Conservation (phyloP, 176 grass and related monocot genomes). For the Sorghum bicolor region DNA sequence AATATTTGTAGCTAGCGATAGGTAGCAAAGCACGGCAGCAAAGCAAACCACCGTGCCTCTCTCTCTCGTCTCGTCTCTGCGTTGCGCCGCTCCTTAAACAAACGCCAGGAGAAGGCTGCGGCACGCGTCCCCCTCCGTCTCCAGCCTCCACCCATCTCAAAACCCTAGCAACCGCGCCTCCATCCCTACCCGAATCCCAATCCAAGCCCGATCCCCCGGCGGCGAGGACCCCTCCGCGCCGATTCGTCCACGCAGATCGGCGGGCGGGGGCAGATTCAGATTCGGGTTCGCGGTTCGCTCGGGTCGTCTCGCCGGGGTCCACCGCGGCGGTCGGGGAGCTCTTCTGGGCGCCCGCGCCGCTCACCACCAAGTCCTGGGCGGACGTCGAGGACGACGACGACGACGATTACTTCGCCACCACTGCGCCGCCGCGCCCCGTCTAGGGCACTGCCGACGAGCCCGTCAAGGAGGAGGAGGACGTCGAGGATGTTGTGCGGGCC, state of each 20-base stretch:
- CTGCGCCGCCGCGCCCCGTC: conserved; percentile 63
- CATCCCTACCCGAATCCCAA: background rate
- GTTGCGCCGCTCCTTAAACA: background rate
- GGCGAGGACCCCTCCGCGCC: background rate
- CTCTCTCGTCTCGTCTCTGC: background rate
- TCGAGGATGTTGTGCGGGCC: conserved; percentile 34
- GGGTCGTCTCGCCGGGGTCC: background rate
- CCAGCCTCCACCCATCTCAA: conserved; percentile 27
- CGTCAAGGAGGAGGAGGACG: conserved; percentile 19
- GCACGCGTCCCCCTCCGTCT: background rate
- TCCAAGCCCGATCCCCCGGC: background rate
- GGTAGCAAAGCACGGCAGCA: background rate
- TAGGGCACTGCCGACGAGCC: conserved; percentile 37
- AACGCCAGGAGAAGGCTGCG: background rate
- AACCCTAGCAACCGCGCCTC: conserved; percentile 38
- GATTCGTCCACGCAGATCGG: conserved; percentile 32
- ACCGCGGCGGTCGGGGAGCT: conserved; percentile 24
- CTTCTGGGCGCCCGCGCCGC: conserved; percentile 65
- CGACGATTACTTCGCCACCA: conserved; percentile 92
- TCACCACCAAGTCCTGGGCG: conserved; percentile 85
- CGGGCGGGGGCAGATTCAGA: conserved; percentile 37
- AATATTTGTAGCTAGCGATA: background rate
- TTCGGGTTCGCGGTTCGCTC: conserved; percentile 13
- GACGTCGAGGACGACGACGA: conserved; percentile 97
- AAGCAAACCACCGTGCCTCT: background rate